Conservation (phyloP, 225 moss, liverwort and hornwort species). For the Pseudisothecium myosuroides region DNA sequence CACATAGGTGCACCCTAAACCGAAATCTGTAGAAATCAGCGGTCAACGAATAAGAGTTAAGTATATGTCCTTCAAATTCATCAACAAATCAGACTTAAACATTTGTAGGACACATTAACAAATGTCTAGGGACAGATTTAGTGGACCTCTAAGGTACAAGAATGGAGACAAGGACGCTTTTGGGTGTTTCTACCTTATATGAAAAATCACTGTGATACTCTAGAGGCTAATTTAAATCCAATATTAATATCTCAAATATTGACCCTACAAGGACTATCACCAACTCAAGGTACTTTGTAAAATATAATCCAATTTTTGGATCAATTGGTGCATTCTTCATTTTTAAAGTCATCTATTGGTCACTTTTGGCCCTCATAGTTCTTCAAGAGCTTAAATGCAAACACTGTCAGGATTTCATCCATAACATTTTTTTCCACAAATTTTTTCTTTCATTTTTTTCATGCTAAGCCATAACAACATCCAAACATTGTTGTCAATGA, state of each 20-base stretch:
- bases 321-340: background rate
- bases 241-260: background rate
- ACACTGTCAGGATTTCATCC: rapidly evolving
- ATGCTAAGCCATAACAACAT: background rate
- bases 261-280: background rate
- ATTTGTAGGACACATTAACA: no score
- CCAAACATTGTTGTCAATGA: background rate
- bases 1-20: no score
- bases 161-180: no score
- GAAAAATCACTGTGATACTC: rapidly evolving
- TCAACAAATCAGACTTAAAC: no score
- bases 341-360: background rate
- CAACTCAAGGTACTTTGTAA: background rate
- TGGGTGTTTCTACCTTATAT: no score
- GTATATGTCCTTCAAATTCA: no score
- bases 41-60: no score
- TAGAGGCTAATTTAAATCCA: background rate
- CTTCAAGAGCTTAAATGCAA: background rate
- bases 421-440: rapidly evolving
- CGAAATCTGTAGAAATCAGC: no score
- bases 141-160: no score
- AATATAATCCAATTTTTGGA: background rate
- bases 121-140: no score
- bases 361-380: rapidly evolving
- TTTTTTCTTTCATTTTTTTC: background rate